These are phyloP conservation scores for Xylaria sp. DNA, from an alignment of 2,329 filamentous ascomycete species.

Conservation along the genomic window DNA sequence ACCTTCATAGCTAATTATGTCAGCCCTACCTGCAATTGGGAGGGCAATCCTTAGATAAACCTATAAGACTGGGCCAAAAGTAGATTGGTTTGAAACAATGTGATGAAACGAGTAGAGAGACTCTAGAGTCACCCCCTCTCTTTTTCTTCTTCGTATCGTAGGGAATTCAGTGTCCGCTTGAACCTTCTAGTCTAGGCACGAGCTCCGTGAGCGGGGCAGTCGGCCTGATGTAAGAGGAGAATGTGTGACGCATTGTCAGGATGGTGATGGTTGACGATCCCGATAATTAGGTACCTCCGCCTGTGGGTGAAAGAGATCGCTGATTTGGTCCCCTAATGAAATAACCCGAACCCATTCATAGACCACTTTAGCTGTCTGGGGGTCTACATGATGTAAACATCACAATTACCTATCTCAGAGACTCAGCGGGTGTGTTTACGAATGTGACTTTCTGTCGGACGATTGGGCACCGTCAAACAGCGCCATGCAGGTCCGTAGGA, in stretches of 20 bases:
- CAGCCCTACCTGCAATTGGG: conserved; percentile 15
- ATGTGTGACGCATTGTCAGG: conserved; percentile 21
- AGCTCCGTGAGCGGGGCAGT: conserved; percentile 20
- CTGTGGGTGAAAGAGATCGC: neutral
- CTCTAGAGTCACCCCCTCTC: conserved; percentile 20
- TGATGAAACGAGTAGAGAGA: conserved; percentile 11
- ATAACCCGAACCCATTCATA: conserved; percentile 12
- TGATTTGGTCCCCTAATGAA: neutral
- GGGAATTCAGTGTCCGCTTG: conserved; percentile 22
- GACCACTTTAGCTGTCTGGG: neutral
- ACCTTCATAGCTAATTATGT: conserved; percentile 7
- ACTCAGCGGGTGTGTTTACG: conserved; percentile 6
- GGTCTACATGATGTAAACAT: neutral
- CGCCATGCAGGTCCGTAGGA: conserved; percentile 47
- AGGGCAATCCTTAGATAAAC: neutral
- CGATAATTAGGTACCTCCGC: conserved; percentile 1
- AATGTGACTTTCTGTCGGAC: conserved; percentile 22
- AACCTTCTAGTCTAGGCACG: conserved; percentile 25
- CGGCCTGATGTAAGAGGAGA: conserved; percentile 18
- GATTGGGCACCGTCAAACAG: conserved; percentile 33
- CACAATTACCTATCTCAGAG: neutral
- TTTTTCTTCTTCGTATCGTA: neutral
- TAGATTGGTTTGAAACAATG: conserved; percentile 20
- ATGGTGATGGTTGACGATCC: conserved; percentile 8
- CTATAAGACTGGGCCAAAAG: neutral